Conservation (phyloP, 176 grass and related monocot species). For the Metroxylon sagu region DNA sequence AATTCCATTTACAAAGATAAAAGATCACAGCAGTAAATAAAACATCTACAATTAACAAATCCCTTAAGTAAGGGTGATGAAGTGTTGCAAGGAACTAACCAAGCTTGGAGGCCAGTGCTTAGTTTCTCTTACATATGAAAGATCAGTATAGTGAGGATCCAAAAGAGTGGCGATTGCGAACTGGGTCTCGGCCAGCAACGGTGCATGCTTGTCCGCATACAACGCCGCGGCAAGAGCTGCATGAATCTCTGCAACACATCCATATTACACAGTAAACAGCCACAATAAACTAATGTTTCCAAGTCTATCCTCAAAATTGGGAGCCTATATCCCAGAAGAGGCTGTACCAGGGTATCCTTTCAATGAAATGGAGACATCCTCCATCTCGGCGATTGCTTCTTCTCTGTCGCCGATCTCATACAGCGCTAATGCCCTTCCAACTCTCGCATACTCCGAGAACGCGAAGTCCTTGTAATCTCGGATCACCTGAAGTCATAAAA, state of each 20-base stretch:
- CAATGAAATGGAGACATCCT: conserved; percentile 90
- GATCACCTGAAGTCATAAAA: conserved; percentile 23
- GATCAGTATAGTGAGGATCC: conserved; percentile 88
- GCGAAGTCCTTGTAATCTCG: conserved; percentile 68
- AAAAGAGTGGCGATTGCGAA: conserved; percentile 95
- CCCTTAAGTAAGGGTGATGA: conserved; percentile 64
- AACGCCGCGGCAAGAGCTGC: conserved; percentile 90
- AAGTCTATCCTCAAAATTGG: not conserved
- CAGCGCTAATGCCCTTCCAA: conserved; percentile 75
- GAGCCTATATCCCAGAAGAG: not conserved
- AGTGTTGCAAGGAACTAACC: conserved; percentile 57
- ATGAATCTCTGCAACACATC: conserved; percentile 54
- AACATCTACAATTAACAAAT: not conserved
- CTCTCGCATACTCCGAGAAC: conserved; percentile 77
- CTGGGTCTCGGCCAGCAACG: conserved; percentile 82
- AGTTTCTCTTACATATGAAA: conserved; percentile 78
- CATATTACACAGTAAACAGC: not conserved
- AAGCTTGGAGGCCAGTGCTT: conserved; percentile 97
- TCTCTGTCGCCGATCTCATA: conserved; percentile 95
- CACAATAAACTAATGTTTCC: too few relatives aligned
- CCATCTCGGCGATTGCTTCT: conserved; percentile 92
- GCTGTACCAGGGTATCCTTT: conserved; percentile 73
- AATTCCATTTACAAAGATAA: too few relatives aligned
- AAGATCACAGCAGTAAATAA: too few relatives aligned
- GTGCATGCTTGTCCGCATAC: conserved; percentile 83